These are phyloP conservation scores for Phytopythium cucurbitacearum DNA, from an alignment of 352 stramenopile species.

Conservation along the genomic window DNA sequence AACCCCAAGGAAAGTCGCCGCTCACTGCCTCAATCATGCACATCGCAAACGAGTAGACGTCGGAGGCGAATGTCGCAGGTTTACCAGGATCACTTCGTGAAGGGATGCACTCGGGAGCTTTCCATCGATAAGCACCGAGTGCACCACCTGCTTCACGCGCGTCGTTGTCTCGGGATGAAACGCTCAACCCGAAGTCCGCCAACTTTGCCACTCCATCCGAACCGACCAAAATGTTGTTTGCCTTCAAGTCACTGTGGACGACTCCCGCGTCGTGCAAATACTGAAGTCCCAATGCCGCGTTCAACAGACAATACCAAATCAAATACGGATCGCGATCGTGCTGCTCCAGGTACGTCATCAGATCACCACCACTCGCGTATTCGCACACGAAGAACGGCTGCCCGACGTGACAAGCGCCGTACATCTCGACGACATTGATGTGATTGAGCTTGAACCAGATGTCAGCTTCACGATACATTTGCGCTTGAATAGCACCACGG, in stretches of 20 bases:
- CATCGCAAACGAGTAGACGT: constrained; percentile 39
- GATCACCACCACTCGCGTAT: constrained; percentile 8
- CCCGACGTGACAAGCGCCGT: constrained; percentile 20
- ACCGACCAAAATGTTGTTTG: constrained; percentile 18
- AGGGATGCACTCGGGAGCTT: constrained; percentile 9
- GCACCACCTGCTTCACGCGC: neutral
- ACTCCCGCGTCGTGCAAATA: constrained; percentile 10
- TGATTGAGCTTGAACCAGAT: constrained; percentile 21
- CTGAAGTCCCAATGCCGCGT: constrained; percentile 6
- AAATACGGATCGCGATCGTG: neutral
- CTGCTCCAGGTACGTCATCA: constrained; percentile 3
- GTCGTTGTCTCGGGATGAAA: constrained; percentile 2
- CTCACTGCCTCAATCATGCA: constrained; percentile 31
- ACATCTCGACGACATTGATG: constrained; percentile 21
- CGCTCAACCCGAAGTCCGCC: constrained; percentile 17
- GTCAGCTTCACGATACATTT: constrained; percentile 15
- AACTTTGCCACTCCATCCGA: constrained; percentile 8
- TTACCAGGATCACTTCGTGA: neutral
- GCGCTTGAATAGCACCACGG: neutral
- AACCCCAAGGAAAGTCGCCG: constrained; percentile 16
- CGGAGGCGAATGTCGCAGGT: constrained; percentile 15
- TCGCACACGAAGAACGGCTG: constrained; percentile 24
- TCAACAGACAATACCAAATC: constrained; percentile 5
- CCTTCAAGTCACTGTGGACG: constrained; percentile 15
- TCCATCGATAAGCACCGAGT: constrained; percentile 6